Evolutionary conservation across 2,329 filamentous ascomycete genomes (phyloP), one percentile per base, ranked within the genome.

Genomic region (Diaporthe sp.): DNA sequence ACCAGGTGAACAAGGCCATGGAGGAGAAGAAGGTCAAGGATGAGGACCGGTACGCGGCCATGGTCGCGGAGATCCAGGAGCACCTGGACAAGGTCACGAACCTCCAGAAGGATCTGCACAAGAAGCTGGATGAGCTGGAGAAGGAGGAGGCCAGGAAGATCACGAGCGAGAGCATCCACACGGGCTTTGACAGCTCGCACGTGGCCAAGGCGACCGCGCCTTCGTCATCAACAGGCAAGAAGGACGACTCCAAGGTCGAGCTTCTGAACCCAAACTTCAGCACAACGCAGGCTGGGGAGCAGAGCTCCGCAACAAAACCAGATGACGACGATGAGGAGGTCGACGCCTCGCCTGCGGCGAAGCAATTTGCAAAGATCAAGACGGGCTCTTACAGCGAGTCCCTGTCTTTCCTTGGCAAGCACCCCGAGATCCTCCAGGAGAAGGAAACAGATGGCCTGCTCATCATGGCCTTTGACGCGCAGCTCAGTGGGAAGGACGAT

Each of bases 371-470:
- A 37, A 90, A 92, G 78, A 97, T 98, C 83, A 92, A 92, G 79
- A 84, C 91, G 47, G 90, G 90, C 76, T 93, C 98, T 84, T 98
- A 97, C 85, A 87, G 89, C 63, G 85, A 92, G 25, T 94, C 92
- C 79, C 88, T 96, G 44, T 88, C 93, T 76, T 98, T 96, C 85
- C 92, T 99, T 74, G 90, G 90, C n/a, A 84, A 91, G 72, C 90
- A 99, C 84, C 95, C 95, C 0, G 86, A 93, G 77, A 92, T 99
- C 72, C 87, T 98, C 47, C 89, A 91, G 0, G 96, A 98, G 85
- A 92, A 90, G 78, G 95, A 98, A 84, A 97, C 95, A 1, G 96
- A 99, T 82, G 96, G 95, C 22, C 88, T 99, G 13, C 89, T 99
- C 20, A 92, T 98, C 70, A 91, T 98, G 85, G 97, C 96, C 0